phyloP scores from a whole-genome alignment of 1,139 yeast genomes.

The Suhomyces chickasaworum region DNA sequence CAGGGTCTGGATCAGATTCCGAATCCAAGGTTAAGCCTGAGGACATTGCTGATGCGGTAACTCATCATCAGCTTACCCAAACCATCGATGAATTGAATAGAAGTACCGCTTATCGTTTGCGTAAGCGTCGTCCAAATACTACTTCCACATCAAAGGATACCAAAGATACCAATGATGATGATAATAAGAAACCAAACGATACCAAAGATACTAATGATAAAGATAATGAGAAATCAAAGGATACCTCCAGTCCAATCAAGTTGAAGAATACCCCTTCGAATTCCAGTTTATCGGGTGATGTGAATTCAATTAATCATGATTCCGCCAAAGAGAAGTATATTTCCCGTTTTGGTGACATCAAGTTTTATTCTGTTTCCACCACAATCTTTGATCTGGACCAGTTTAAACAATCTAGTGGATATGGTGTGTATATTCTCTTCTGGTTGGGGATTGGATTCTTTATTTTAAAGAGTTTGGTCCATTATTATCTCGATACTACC shows the following conservation, averaged over 20 bases:
- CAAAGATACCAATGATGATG: conserved; percentile 2
- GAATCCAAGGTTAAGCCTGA: background rate
- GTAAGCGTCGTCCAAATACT: conserved; percentile 6
- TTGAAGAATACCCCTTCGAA: background rate
- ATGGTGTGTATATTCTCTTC: conserved; percentile 66
- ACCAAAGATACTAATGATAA: conserved; percentile 2
- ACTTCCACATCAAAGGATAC: no score
- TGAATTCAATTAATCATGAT: background rate
- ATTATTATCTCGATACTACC: conserved; percentile 35
- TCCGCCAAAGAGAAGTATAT: conserved; percentile 13
- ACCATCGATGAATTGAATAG: conserved; percentile 10
- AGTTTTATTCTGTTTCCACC: conserved; percentile 40
- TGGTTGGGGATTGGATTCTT: conserved; percentile 67
- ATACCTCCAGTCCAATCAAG: no score
- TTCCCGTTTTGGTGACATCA: conserved; percentile 49
- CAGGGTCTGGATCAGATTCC: conserved; percentile 5
- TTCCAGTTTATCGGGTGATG: background rate
- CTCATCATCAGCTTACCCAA: conserved; percentile 2
- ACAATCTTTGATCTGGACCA: conserved; percentile 53
- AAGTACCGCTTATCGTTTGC: conserved; percentile 5
- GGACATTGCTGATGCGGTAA: conserved; percentile 1
- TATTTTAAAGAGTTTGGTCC: conserved; percentile 50
- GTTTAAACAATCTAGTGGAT: conserved; percentile 49
- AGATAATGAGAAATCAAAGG: background rate
- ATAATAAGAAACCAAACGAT: background rate